A percentile compares a stretch with the other conserved stretches of the same genome.
Evolutionary conservation across 768 basidiomycete genomes (phyloP).

Genomic region (Termitomyces sp.): DNA sequence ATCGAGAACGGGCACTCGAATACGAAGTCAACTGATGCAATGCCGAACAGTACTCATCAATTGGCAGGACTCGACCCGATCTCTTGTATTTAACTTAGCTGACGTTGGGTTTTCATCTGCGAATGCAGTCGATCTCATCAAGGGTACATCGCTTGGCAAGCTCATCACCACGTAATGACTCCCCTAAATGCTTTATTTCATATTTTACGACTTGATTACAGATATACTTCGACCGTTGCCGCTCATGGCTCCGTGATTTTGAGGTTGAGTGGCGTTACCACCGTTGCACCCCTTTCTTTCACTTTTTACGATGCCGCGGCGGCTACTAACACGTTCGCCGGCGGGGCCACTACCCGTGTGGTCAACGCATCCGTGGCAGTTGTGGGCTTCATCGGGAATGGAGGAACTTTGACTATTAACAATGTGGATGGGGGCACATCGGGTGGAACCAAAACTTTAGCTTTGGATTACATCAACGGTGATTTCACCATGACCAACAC

Average conservation of each 20-base stretch:
- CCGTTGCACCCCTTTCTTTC: constrained; percentile 22
- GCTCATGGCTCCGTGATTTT: constrained; percentile 32
- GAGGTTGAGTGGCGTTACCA: constrained; percentile 27
- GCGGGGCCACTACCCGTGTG: constrained; percentile 30
- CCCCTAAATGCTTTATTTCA: not conserved
- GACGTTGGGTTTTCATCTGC: constrained; percentile 40
- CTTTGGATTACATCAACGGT: constrained; percentile 44
- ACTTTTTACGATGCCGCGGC: constrained; percentile 32
- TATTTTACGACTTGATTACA: constrained; percentile 12
- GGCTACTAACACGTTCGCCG: constrained; percentile 27
- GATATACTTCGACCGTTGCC: constrained; percentile 30
- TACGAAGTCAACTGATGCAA: not conserved
- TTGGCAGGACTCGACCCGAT: constrained; percentile 33
- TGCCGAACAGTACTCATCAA: constrained; percentile 37
- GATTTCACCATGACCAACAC: constrained; percentile 38
- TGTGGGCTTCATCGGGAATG: constrained; percentile 37
- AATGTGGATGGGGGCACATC: constrained; percentile 34
- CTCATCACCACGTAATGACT: constrained; percentile 29
- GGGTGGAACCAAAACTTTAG: constrained; percentile 38
- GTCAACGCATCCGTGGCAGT: constrained; percentile 32
- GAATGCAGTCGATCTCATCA: constrained; percentile 33
- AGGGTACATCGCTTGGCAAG: constrained; percentile 30
- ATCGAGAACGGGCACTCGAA: not conserved
- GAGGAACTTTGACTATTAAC: constrained; percentile 38
- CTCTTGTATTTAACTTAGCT: constrained; percentile 35